These are phyloP conservation scores for Ascochyta pisi DNA, from an alignment of 2,329 filamentous ascomycete species.

Conservation along the genomic window DNA sequence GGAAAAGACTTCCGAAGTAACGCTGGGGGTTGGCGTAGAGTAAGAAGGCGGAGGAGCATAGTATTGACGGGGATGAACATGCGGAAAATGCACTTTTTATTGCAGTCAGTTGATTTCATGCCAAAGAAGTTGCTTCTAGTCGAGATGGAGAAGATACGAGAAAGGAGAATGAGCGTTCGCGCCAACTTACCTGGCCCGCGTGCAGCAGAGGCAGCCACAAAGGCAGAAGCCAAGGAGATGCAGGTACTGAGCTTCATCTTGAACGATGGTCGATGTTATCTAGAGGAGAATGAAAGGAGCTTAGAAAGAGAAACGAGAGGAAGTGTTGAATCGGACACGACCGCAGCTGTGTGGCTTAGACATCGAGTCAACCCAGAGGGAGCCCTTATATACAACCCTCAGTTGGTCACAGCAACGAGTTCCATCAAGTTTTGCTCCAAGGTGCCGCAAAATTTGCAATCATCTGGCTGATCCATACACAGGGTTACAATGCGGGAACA, in stretches of 20 bases:
- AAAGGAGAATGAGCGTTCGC: background rate
- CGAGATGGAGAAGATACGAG: background rate
- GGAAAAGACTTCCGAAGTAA: slow-evolving; percentile 13
- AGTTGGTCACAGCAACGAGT: background rate
- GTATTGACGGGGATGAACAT: slow-evolving; percentile 27
- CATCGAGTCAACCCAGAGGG: background rate
- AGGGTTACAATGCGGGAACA: slow-evolving; percentile 29
- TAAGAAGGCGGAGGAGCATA: slow-evolving; percentile 28
- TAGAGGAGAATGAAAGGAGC: slow-evolving; percentile 9
- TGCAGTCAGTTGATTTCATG: background rate
- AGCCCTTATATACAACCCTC: slow-evolving; percentile 24
- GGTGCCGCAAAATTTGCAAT: slow-evolving; percentile 9
- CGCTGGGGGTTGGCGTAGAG: slow-evolving; percentile 17
- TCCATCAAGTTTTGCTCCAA: background rate
- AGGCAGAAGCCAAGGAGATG: slow-evolving; percentile 18
- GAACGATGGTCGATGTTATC: background rate
- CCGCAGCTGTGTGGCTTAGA: slow-evolving; percentile 11
- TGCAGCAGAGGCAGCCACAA: slow-evolving; percentile 23
- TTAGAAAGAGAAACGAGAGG: slow-evolving; percentile 18
- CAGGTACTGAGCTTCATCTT: slow-evolving; percentile 32
- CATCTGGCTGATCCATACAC: slow-evolving; percentile 20
- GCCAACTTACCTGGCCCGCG: slow-evolving; percentile 23
- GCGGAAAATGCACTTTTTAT: slow-evolving; percentile 22
- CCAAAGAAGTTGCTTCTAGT: too few species aligned
- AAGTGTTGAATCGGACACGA: slow-evolving; percentile 18